Conservation (phyloP, 768 basidiomycete species). For the Leccinum imitatum region DNA sequence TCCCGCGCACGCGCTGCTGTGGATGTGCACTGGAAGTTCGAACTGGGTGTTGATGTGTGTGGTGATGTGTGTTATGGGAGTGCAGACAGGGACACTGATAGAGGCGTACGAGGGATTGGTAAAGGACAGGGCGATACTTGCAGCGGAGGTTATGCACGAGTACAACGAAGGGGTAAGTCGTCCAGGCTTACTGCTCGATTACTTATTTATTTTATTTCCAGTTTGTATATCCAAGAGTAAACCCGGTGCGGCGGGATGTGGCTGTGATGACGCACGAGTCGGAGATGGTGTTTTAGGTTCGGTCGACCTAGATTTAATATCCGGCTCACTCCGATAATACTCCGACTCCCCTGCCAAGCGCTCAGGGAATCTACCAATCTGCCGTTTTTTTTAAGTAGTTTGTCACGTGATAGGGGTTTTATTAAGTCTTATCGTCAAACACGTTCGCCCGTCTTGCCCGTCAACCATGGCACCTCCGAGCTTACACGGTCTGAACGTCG, state of each 20-base stretch:
- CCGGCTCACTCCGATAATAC: neutral
- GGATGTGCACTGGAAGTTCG: constrained; percentile 65
- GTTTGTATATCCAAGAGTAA: constrained; percentile 84
- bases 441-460: neutral
- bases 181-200: neutral
- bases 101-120: constrained; percentile 57
- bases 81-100: constrained; percentile 50
- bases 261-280: constrained; percentile 85
- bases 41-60: constrained; percentile 75
- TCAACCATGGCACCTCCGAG: constrained; percentile 55
- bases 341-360: too few species aligned
- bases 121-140: constrained; percentile 73
- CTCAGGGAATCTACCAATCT: too few species aligned
- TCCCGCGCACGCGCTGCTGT: constrained; percentile 70
- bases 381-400: neutral
- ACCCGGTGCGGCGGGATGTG: constrained; percentile 73
- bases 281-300: constrained; percentile 48
- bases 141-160: constrained; percentile 80
- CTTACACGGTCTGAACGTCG: constrained; percentile 79
- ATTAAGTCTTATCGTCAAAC: constrained; percentile 15
- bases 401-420: constrained; percentile 14
- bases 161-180: constrained; percentile 72
- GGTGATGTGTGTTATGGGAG: constrained; percentile 65
- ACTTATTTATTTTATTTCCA: constrained; percentile 27
- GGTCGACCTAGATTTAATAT: too few species aligned